These are phyloP conservation scores for Lactarius sp. DNA, from an alignment of 768 basidiomycete genomes.

Conservation along the genomic window DNA sequence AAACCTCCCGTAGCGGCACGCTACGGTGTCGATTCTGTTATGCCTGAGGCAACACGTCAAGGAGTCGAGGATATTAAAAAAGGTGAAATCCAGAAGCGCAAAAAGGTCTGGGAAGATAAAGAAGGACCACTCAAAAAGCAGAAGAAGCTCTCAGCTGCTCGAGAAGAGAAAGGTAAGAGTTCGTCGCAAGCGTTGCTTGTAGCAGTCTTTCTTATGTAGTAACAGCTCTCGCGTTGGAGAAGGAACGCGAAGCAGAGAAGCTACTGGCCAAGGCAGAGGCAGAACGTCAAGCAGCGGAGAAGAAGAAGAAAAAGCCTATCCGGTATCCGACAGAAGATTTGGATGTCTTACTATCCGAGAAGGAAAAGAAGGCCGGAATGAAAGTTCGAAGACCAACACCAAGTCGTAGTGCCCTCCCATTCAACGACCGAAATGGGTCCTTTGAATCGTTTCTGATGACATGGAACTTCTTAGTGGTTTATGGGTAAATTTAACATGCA, in stretches of 20 bases:
- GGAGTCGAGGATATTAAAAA: conserved; percentile 78
- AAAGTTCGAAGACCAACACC: conserved; percentile 62
- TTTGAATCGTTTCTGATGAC: conserved; percentile 87
- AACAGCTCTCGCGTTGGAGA: conserved; percentile 48
- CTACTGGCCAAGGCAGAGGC: conserved; percentile 63
- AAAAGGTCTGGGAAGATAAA: conserved; percentile 86
- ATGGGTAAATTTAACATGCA: conserved; percentile 54
- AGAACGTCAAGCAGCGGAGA: conserved; percentile 66
- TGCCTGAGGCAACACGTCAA: conserved; percentile 80
- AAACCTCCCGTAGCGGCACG: conserved; percentile 78
- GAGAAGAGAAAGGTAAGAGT: conserved; percentile 67
- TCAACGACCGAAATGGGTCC: conserved; percentile 53
- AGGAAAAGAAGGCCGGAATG: conserved; percentile 77
- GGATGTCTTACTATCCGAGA: conserved; percentile 72
- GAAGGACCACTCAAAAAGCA: conserved; percentile 80
- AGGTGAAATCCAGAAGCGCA: conserved; percentile 88
- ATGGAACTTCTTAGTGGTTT: conserved; percentile 93
- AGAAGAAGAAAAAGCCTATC: conserved; percentile 84
- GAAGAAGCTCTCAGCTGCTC: conserved; percentile 67
- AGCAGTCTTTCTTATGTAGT: conserved; percentile 29
- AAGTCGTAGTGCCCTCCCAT: conserved; percentile 58
- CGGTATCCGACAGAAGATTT: conserved; percentile 93
- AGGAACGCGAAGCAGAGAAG: conserved; percentile 64
- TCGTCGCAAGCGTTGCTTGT: neutral
- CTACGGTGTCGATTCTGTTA: conserved; percentile 79